A percentile compares a stretch with the other conserved stretches of the same genome.
Conservation (phyloP, 495 filamentous ascomycete genomes). For the Hypoxylon subgilvum region DNA sequence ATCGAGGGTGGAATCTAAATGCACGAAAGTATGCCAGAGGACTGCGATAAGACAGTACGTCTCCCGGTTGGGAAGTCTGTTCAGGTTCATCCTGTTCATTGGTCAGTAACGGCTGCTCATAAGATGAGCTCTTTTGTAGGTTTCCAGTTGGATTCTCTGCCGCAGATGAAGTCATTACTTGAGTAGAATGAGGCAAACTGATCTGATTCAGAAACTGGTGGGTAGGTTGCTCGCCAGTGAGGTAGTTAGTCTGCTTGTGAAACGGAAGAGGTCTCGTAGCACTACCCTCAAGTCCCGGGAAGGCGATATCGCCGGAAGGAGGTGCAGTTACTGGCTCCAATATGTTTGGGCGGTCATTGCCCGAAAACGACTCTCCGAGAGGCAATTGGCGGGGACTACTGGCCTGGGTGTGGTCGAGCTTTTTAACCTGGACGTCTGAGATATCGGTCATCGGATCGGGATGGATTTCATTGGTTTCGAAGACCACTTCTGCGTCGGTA, state of each 20-base stretch:
- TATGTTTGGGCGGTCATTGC: slow-evolving; percentile 22
- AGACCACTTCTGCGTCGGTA: background rate
- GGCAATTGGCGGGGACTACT: slow-evolving; percentile 6
- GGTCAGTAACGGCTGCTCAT: slow-evolving; percentile 43
- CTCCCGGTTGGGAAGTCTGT: slow-evolving; percentile 23
- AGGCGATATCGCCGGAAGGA: background rate
- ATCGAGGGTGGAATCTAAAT: slow-evolving; percentile 86
- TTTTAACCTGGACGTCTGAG: background rate
- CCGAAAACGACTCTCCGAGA: slow-evolving; percentile 7
- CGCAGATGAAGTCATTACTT: slow-evolving; percentile 2
- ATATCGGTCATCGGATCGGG: background rate
- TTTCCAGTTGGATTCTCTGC: slow-evolving; percentile 27
- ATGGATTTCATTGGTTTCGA: background rate
- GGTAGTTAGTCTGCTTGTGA: background rate
- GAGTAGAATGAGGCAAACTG: slow-evolving; percentile 1
- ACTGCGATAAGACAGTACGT: slow-evolving; percentile 76
- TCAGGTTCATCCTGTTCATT: slow-evolving; percentile 32
- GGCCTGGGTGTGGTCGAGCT: slow-evolving; percentile 3
- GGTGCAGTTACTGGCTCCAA: slow-evolving; percentile 10
- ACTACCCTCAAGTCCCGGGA: background rate
- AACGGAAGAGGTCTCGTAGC: background rate
- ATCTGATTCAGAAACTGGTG: slow-evolving; percentile 21
- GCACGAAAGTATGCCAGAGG: slow-evolving; percentile 81
- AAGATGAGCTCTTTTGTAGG: slow-evolving; percentile 41
- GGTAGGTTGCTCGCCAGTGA: slow-evolving; percentile 6